Percentiles rank a stretch among this genome's conserved stretches.
Evolutionary conservation across 2,329 filamentous ascomycete species (phyloP).

Genomic region (Colletotrichum destructivum): DNA sequence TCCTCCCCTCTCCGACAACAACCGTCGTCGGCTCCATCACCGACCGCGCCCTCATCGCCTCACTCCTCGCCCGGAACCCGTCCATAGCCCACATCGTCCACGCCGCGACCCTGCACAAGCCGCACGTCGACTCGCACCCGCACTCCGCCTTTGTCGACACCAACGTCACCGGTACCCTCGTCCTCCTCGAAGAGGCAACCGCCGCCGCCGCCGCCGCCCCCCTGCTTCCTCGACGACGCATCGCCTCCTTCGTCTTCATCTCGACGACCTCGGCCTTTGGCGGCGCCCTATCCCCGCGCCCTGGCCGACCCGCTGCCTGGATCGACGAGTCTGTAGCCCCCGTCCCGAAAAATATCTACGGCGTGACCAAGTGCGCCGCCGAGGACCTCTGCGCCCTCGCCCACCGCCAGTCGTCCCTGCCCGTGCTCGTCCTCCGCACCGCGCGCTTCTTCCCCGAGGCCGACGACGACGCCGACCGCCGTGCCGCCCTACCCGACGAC

Average conservation of each 20-base stretch:
- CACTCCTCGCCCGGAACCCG: slow-evolving; percentile 50
- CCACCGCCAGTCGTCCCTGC: slow-evolving; percentile 56
- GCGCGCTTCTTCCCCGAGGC: slow-evolving; percentile 65
- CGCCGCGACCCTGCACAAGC: slow-evolving; percentile 63
- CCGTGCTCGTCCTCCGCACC: slow-evolving; percentile 61
- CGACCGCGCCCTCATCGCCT: slow-evolving; percentile 52
- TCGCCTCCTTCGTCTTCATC: slow-evolving; percentile 61
- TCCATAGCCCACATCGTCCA: slow-evolving; percentile 60
- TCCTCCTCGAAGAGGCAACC: slow-evolving; percentile 59
- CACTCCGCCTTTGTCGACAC: slow-evolving; percentile 60
- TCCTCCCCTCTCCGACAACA: slow-evolving; percentile 56
- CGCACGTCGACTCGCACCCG: slow-evolving; percentile 61
- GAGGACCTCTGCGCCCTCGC: slow-evolving; percentile 63
- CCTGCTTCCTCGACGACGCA: slow-evolving; percentile 4
- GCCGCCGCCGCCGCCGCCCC: slow-evolving; percentile 42
- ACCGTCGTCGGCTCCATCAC: slow-evolving; percentile 55
- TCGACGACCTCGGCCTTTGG: slow-evolving; percentile 64
- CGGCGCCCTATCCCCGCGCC: slow-evolving; percentile 54
- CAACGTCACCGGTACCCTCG: slow-evolving; percentile 61
- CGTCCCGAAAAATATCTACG: slow-evolving; percentile 64
- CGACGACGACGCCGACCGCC: slow-evolving; percentile 61
- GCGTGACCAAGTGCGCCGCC: slow-evolving; percentile 63
- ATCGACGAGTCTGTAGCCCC: slow-evolving; percentile 59
- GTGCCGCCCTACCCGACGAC: slow-evolving; percentile 53
- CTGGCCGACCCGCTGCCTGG: slow-evolving; percentile 58